Evolutionary conservation across 495 filamentous ascomycete species (phyloP).

Genomic region (Aspergillus homomorphus): DNA sequence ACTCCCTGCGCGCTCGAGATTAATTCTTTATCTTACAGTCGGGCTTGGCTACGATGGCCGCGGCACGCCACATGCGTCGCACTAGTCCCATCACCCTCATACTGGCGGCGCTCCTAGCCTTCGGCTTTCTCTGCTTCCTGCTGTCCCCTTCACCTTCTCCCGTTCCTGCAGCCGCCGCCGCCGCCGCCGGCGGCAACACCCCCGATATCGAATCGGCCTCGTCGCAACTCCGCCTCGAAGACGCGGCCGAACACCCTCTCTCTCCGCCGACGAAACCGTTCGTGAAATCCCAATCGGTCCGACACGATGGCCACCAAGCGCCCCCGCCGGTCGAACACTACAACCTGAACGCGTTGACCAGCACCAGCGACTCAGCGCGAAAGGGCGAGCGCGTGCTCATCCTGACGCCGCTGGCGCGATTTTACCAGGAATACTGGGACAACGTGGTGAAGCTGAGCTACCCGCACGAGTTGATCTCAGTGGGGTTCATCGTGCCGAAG

Average conservation of each 20-base stretch:
- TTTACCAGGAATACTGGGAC: slow-evolving; percentile 94
- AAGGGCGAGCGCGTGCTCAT: slow-evolving; percentile 87
- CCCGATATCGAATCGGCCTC: slow-evolving; percentile 16
- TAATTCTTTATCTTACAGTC: background rate
- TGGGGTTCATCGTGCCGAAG: slow-evolving; percentile 96
- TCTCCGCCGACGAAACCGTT: slow-evolving; percentile 86
- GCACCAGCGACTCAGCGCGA: slow-evolving; percentile 63
- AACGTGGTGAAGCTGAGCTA: slow-evolving; percentile 83
- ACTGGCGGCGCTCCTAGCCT: slow-evolving; percentile 55
- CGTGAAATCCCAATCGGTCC: slow-evolving; percentile 57
- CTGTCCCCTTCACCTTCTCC: slow-evolving; percentile 46
- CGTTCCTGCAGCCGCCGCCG: slow-evolving; percentile 29
- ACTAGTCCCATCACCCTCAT: slow-evolving; percentile 65
- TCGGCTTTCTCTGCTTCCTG: slow-evolving; percentile 66
- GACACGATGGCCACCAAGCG: slow-evolving; percentile 52
- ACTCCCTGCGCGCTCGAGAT: background rate
- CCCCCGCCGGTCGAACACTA: slow-evolving; percentile 93
- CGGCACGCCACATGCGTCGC: slow-evolving; percentile 59
- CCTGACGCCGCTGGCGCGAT: slow-evolving; percentile 86
- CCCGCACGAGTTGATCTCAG: slow-evolving; percentile 87
- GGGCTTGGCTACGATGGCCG: slow-evolving; percentile 41
- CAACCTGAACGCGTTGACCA: slow-evolving; percentile 89
- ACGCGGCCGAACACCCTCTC: slow-evolving; percentile 67
- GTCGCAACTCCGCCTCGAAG: slow-evolving; percentile 49
- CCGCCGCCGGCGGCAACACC: slow-evolving; percentile 11